These are phyloP conservation scores for Hypholoma sublateritium DNA, from an alignment of 768 basidiomycete genomes.

Conservation along the genomic window DNA sequence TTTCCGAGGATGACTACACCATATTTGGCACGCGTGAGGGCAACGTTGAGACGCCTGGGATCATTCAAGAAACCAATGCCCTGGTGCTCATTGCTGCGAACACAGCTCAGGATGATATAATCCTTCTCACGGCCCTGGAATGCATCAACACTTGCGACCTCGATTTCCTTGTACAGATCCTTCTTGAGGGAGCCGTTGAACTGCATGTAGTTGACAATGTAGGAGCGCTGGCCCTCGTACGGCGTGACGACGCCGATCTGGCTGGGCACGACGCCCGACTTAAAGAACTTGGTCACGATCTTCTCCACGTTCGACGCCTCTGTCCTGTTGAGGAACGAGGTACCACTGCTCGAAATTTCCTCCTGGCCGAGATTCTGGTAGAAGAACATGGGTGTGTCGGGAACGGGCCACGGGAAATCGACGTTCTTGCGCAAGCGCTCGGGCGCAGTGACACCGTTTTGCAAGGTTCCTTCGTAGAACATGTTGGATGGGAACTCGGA, in stretches of 20 bases:
- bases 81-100: conserved; percentile 98
- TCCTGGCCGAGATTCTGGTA: conserved; percentile 99
- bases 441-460: conserved; percentile 98
- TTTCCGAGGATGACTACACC: conserved; percentile 99
- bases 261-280: conserved; percentile 90
- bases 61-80: conserved; percentile 99
- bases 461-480: conserved; percentile 99
- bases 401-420: conserved; percentile 98
- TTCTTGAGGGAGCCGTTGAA: conserved; percentile 99
- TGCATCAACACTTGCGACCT: conserved; percentile 97
- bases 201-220: conserved; percentile 99
- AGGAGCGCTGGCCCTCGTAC: conserved; percentile 97
- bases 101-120: conserved; percentile 97
- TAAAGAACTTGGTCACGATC: conserved; percentile 99
- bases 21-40: conserved; percentile 95
- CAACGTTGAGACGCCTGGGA: conserved; percentile 93
- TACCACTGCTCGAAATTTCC: conserved; percentile 97
- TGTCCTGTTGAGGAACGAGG: conserved; percentile 97
- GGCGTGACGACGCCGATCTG: conserved; percentile 99
- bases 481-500: conserved; percentile 99
- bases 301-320: conserved; percentile 99
- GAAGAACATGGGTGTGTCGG: conserved; percentile 99
- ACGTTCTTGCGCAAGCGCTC: conserved; percentile 97
- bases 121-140: conserved; percentile 99
- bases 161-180: conserved; percentile 98